Conservation (phyloP, 768 basidiomycete genomes). For the Phanerochaete carnosa region DNA sequence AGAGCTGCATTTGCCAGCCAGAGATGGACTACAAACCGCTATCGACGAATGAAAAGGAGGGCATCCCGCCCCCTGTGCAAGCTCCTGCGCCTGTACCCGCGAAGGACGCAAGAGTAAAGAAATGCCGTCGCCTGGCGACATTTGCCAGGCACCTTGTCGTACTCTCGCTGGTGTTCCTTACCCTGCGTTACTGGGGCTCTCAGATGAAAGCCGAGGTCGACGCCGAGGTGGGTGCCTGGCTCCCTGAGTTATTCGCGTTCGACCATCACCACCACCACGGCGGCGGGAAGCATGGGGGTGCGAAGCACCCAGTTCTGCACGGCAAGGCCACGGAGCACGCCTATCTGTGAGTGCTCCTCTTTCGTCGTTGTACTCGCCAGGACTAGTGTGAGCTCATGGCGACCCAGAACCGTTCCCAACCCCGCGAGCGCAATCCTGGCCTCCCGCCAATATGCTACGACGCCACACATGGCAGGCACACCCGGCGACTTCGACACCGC, state of each 20-base stretch:
- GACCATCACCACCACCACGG: constrained; percentile 6
- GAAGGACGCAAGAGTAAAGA: neutral
- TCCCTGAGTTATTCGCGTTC: constrained; percentile 2
- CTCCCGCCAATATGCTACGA: constrained; percentile 48
- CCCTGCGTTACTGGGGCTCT: constrained; percentile 2
- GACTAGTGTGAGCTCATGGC: neutral
- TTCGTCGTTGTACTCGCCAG: neutral
- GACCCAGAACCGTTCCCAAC: constrained; percentile 46
- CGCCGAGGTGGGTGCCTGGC: constrained; percentile 8
- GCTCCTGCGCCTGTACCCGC: neutral
- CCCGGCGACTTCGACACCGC: constrained; percentile 57
- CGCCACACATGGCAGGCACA: constrained; percentile 63
- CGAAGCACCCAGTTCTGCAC: constrained; percentile 22
- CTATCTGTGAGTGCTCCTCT: constrained; percentile 36
- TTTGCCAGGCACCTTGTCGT: neutral
- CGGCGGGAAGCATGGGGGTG: too few relatives aligned
- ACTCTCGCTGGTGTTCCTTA: neutral
- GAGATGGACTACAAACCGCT: constrained; percentile 2
- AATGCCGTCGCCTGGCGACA: neutral
- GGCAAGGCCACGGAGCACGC: constrained; percentile 39
- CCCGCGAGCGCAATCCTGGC: constrained; percentile 45
- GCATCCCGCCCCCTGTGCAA: constrained; percentile 10
- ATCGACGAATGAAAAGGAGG: constrained; percentile 4
- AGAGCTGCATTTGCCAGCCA: neutral
- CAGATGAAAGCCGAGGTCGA: constrained; percentile 11